These are phyloP conservation scores for Tylopilus felleus DNA, from an alignment of 768 basidiomycete genomes.

Conservation along the genomic window DNA sequence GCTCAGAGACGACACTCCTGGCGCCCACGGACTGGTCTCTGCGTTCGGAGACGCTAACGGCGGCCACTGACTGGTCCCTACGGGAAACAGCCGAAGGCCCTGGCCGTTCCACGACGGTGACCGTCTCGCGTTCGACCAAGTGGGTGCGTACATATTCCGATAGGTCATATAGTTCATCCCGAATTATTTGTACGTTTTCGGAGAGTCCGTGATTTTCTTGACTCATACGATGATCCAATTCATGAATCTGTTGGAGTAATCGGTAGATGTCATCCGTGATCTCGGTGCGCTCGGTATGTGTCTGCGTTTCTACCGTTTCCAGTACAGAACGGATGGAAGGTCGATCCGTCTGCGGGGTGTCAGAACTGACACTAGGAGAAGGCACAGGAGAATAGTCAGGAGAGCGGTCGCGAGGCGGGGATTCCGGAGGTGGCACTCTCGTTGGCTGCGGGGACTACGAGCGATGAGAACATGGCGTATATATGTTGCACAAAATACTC, in stretches of 20 bases:
- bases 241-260: constrained; percentile 53
- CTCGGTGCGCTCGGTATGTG: constrained; percentile 38
- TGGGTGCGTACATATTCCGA: constrained; percentile 51
- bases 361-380: constrained; percentile 46
- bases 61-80: constrained; percentile 45
- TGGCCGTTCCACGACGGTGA: constrained; percentile 13
- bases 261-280: constrained; percentile 52
- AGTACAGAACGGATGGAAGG: constrained; percentile 49
- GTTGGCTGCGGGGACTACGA: constrained; percentile 33
- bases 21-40: constrained; percentile 48
- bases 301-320: constrained; percentile 40
- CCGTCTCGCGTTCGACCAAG: constrained; percentile 21
- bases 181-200: constrained; percentile 66
- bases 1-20: constrained; percentile 38
- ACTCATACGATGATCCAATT: constrained; percentile 60
- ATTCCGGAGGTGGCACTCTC: constrained; percentile 25
- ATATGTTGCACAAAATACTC: constrained; percentile 20
- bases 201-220: constrained; percentile 62
- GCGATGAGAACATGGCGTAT: constrained; percentile 1
- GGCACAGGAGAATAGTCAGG: constrained; percentile 40
- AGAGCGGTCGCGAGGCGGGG: background rate
- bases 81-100: constrained; percentile 16
- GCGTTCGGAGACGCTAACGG: constrained; percentile 37
- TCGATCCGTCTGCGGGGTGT: constrained; percentile 43
- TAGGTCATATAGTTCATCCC: constrained; percentile 64